Percentiles rank a stretch among this genome's conserved stretches.
phyloP scores from a whole-genome alignment of 495 filamentous ascomycete genomes.

The Baudoinia panamericana region DNA sequence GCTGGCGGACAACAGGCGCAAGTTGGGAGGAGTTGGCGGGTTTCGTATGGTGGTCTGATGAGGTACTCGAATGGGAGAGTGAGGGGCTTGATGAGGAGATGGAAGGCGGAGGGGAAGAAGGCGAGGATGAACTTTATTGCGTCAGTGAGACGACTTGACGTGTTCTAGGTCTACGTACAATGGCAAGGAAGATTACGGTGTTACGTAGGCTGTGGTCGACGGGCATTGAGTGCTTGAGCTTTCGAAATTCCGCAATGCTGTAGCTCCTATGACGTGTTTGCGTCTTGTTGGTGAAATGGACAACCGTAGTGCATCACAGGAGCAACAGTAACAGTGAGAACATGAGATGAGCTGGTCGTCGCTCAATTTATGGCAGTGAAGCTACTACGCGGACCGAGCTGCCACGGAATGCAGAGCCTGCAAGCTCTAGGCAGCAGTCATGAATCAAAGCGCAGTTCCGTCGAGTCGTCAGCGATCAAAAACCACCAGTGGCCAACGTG shows the following conservation, averaged over 20 bases:
- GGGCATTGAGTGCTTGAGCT: constrained; percentile 14
- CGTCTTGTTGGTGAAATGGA: too few relatives aligned
- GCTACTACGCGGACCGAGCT: too few relatives aligned
- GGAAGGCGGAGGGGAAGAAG: constrained; percentile 45
- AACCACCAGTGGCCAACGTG: not conserved
- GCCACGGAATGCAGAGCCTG: not conserved
- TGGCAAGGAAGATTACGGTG: constrained; percentile 27
- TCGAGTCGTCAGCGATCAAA: not conserved
- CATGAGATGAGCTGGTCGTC: too few relatives aligned
- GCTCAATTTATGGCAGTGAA: too few relatives aligned
- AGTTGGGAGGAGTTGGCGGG: constrained; percentile 9
- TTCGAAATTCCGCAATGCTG: too few relatives aligned
- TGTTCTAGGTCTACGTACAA: too few relatives aligned
- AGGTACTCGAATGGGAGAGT: constrained; percentile 16
- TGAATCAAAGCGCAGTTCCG: not conserved
- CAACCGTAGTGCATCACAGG: too few relatives aligned
- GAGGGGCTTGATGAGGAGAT: constrained; percentile 32
- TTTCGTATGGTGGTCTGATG: constrained; percentile 15
- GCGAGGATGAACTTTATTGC: constrained; percentile 37
- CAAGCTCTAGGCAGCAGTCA: not conserved
- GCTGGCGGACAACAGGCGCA: constrained; percentile 18
- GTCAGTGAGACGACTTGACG: too few relatives aligned
- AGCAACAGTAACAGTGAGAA: too few relatives aligned
- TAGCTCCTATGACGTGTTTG: too few relatives aligned
- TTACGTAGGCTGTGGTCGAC: constrained; percentile 17